phyloP scores from a whole-genome alignment of 768 basidiomycete species.

The Lentinula sp. region DNA sequence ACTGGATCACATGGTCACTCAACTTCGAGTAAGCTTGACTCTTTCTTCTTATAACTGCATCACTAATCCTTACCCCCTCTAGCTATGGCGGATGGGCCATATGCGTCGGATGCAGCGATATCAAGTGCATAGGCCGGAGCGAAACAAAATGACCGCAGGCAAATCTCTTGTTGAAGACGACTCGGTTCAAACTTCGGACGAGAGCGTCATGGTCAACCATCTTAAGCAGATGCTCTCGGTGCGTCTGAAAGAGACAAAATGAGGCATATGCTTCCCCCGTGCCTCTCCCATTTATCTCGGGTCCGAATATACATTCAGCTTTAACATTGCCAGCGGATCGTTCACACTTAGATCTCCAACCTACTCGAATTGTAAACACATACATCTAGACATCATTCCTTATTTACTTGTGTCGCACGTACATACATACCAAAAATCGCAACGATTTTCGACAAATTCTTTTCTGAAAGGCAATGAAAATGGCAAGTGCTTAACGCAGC shows the following conservation, averaged over 20 bases:
- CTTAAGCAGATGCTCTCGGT: conserved; percentile 3
- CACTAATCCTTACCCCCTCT: neutral
- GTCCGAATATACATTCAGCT: neutral
- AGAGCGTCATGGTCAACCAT: neutral
- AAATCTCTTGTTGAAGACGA: conserved; percentile 3
- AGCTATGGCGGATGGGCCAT: conserved; percentile 7
- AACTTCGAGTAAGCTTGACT: neutral
- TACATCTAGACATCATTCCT: too few relatives aligned
- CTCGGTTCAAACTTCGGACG: neutral
- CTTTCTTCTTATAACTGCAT: neutral
- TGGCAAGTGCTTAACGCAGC: too few relatives aligned
- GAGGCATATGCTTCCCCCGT: neutral
- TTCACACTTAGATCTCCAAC: too few relatives aligned
- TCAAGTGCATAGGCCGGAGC: neutral
- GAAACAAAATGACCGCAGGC: conserved; percentile 6
- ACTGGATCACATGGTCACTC: conserved; percentile 2
- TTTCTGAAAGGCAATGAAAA: too few relatives aligned
- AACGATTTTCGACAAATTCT: too few relatives aligned
- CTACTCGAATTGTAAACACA: too few relatives aligned
- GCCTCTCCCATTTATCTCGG: neutral
- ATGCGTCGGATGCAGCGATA: conserved; percentile 7
- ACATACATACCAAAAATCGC: too few relatives aligned
- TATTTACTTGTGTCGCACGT: too few relatives aligned
- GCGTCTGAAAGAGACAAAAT: conserved; percentile 16
- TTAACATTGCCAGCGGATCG: too few relatives aligned